Evolutionary conservation across 2,329 filamentous ascomycete species (phyloP).

Genomic region (Cadophora luteo-olivacea): DNA sequence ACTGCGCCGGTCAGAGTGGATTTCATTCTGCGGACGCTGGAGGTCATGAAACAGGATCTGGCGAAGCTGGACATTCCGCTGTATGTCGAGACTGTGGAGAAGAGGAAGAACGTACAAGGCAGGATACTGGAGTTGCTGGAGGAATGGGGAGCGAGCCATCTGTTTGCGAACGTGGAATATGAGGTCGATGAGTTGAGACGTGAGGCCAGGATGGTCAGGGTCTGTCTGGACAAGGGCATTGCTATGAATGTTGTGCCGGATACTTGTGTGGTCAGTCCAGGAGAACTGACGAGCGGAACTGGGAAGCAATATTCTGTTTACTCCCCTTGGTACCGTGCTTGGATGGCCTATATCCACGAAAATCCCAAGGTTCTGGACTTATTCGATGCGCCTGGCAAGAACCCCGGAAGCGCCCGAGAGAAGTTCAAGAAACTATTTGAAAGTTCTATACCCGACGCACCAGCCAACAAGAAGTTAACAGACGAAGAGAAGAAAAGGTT

Average conservation of each 20-base stretch:
- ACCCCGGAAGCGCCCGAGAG: conserved; percentile 53
- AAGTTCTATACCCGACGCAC: conserved; percentile 63
- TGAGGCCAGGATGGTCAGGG: conserved; percentile 70
- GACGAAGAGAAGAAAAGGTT: conserved; percentile 65
- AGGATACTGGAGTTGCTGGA: conserved; percentile 70
- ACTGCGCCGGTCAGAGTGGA: conserved; percentile 77
- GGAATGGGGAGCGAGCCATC: conserved; percentile 75
- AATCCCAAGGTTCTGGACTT: conserved; percentile 71
- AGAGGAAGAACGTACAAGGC: conserved; percentile 65
- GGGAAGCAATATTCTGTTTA: conserved; percentile 88
- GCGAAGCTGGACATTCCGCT: conserved; percentile 77
- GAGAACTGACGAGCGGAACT: conserved; percentile 66
- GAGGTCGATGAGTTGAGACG: conserved; percentile 88
- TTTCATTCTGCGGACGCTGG: conserved; percentile 77
- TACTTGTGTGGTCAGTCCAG: conserved; percentile 82
- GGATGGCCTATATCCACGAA: conserved; percentile 75
- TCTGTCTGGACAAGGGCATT: conserved; percentile 67
- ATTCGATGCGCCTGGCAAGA: conserved; percentile 62
- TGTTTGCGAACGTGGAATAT: conserved; percentile 88
- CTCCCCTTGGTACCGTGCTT: conserved; percentile 79
- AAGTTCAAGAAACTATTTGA: conserved; percentile 65
- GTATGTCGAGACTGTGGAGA: conserved; percentile 73
- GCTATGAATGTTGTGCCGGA: conserved; percentile 78
- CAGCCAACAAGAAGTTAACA: conserved; percentile 66
- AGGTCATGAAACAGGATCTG: conserved; percentile 69